Evolutionary conservation across 345 rosid species (phyloP), one percentile per base, ranked within the genome.

Genomic region (Trapa incisa): DNA sequence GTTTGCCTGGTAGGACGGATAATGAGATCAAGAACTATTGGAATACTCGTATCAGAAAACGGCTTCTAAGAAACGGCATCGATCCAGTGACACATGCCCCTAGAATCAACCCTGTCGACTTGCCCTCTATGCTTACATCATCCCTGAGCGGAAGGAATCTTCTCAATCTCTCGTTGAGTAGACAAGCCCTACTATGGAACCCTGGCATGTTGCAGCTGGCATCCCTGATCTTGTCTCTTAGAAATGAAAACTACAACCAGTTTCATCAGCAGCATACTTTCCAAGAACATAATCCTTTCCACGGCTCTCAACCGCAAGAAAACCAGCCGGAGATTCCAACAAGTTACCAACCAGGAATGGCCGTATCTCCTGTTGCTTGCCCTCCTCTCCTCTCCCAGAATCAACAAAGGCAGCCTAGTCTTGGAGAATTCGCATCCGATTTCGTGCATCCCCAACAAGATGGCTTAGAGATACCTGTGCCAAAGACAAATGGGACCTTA

Each of bases 1-100:
- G 96, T n/a, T 79, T 94, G 76, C 99, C 97, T 0, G 99, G 99
- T 68, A 85, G 99, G 73, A 91, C 97, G 0, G 99, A 94, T 67
- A 94, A 94, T 43, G 97, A 94, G 77, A 88, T 94, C 68, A 94
- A 94, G 80, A 94, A 94, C 68, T 86, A 83, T 67, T 94, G 99
- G 99, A 91, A 94, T 82, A 94, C 99, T 36, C 95, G 84, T 56
- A 87, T 91, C 41, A 80, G 96, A 29, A 94, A 89, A 74, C 82
- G 95, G 80, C 95, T 94, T 14, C 83, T 88, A 3, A 76, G 87
- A 54, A 87, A 82, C 70, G 99, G 97, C 35, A 94, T 94, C 35
- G 97, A 94, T 67, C 97, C 99, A 5, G 95, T 94, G 2, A 94
- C 99, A 57, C 99, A 94, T 65, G 74, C 95, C 8, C 89, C 97